A percentile compares a stretch with the other conserved stretches of the same genome.
These are phyloP conservation scores for Saturnispora bothae DNA, from an alignment of 805 yeast genomes.

Conservation along the genomic window DNA sequence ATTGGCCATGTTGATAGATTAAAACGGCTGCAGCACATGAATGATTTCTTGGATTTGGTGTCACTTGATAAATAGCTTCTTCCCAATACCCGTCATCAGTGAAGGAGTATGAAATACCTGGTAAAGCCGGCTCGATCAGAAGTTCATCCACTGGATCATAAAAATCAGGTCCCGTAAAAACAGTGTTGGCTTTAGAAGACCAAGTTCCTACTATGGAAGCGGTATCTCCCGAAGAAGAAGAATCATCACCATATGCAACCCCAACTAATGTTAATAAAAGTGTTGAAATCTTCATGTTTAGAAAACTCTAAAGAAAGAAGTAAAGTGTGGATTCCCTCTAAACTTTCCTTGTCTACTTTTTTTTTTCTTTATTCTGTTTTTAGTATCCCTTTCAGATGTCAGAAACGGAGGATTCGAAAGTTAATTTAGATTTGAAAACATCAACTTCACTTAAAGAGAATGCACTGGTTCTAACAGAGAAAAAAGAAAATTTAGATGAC, in stretches of 20 bases:
- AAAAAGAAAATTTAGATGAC: too few relatives aligned
- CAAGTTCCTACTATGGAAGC: slow-evolving; percentile 86
- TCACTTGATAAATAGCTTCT: slow-evolving; percentile 76
- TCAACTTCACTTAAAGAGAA: too few relatives aligned
- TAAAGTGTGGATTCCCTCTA: too few relatives aligned
- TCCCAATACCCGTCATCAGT: slow-evolving; percentile 88
- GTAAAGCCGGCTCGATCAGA: slow-evolving; percentile 87
- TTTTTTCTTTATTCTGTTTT: too few relatives aligned
- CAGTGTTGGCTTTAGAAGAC: slow-evolving; percentile 88
- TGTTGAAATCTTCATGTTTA: background rate
- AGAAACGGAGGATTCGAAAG: too few relatives aligned
- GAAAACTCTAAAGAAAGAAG: too few relatives aligned
- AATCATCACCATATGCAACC: too few relatives aligned
- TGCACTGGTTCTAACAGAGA: background rate
- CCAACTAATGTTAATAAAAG: too few relatives aligned
- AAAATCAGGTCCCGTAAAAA: slow-evolving; percentile 93
- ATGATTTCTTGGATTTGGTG: slow-evolving; percentile 62
- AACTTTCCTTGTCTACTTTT: too few relatives aligned
- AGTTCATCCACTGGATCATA: slow-evolving; percentile 95
- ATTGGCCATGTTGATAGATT: slow-evolving; percentile 84
- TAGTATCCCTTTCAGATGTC: too few relatives aligned
- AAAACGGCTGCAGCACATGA: slow-evolving; percentile 75
- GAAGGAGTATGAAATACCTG: slow-evolving; percentile 89
- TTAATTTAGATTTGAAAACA: too few relatives aligned
- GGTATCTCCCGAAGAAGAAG: too few relatives aligned